A percentile compares a stretch with the other conserved stretches of the same genome.
Conservation (phyloP, 495 filamentous ascomycete species). For the Xylaria scruposa region DNA sequence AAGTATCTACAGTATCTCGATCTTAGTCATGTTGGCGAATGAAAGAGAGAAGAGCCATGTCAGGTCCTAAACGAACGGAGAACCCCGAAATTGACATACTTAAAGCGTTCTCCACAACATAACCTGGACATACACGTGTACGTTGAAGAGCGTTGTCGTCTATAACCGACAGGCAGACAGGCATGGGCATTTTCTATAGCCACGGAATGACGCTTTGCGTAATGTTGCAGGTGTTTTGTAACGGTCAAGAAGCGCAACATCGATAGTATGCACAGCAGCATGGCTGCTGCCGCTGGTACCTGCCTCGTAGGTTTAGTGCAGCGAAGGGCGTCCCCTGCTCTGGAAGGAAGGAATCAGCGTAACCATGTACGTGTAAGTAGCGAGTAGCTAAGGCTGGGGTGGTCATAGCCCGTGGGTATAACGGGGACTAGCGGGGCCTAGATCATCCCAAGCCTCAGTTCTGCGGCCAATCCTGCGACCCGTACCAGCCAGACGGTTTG, state of each 20-base stretch:
- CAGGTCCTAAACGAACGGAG: constrained; percentile 3
- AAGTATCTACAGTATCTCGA: background rate
- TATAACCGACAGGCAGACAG: background rate
- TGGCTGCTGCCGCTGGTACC: background rate
- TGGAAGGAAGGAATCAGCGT: background rate
- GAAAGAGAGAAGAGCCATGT: background rate
- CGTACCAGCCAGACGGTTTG: constrained; percentile 30
- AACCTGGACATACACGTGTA: constrained; percentile 1
- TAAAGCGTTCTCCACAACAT: constrained; percentile 16
- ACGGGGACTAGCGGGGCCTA: constrained; percentile 17
- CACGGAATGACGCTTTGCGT: background rate
- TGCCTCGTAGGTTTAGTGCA: background rate
- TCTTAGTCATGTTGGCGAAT: background rate
- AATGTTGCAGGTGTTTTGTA: background rate
- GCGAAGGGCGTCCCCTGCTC: background rate
- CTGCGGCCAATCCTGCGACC: constrained; percentile 31
- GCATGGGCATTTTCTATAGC: background rate
- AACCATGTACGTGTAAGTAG: background rate
- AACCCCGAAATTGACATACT: constrained; percentile 20
- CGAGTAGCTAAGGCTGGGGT: background rate
- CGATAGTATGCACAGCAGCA: background rate
- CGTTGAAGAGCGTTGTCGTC: background rate
- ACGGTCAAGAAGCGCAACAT: background rate
- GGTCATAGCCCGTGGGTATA: constrained; percentile 14
- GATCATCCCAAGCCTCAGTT: constrained; percentile 27